Conservation (phyloP, 2,329 filamentous ascomycete species). For the Pseudogymnoascus pannorum region DNA sequence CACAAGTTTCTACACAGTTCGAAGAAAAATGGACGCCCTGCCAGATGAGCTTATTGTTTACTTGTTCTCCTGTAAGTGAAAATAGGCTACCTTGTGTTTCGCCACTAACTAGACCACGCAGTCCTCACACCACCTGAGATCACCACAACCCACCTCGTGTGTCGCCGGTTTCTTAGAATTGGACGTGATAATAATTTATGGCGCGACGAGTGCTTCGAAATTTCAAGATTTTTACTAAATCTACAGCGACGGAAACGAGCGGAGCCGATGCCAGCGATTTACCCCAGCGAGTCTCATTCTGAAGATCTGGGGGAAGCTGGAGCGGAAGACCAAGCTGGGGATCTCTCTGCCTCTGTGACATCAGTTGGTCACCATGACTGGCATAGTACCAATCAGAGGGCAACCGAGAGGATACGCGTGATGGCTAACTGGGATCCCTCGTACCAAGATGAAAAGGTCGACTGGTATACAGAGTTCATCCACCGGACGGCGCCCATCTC, state of each 20-base stretch:
- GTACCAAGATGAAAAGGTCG: constrained; percentile 61
- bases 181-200: constrained; percentile 71
- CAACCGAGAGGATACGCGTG: constrained; percentile 44
- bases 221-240: constrained; percentile 58
- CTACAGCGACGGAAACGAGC: constrained; percentile 44
- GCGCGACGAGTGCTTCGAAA: constrained; percentile 66
- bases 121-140: constrained; percentile 59
- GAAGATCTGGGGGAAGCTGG: constrained; percentile 25
- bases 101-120: constrained; percentile 26
- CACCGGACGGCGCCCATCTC: constrained; percentile 69
- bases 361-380: constrained; percentile 16
- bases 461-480: constrained; percentile 87
- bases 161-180: constrained; percentile 55
- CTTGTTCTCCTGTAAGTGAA: constrained; percentile 22
- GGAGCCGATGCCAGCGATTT: constrained; percentile 32
- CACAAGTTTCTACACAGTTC: neutral
- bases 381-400: constrained; percentile 18
- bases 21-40: constrained; percentile 19
- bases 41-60: constrained; percentile 27
- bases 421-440: constrained; percentile 78
- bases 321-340: constrained; percentile 22
- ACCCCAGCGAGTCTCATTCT: constrained; percentile 35
- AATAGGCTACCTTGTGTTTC: neutral
- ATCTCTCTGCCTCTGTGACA: constrained; percentile 19
- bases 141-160: constrained; percentile 62